A percentile compares a stretch with the other conserved stretches of the same genome.
Conservation (phyloP, 2,329 filamentous ascomycete species). For the Fusarium tuaranense region DNA sequence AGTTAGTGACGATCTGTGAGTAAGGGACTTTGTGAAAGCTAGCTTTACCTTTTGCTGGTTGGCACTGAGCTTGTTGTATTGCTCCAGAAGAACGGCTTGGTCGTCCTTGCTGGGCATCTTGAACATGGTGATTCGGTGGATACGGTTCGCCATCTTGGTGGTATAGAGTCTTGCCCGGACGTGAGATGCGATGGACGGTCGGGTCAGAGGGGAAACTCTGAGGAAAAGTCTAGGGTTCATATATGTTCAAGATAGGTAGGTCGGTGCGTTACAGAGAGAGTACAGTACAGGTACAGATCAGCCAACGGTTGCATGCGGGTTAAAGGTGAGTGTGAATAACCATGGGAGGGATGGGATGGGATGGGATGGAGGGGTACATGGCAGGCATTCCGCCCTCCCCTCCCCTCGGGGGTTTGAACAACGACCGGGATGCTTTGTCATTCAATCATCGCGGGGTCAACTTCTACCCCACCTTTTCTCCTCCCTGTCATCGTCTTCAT, state of each 20-base stretch:
- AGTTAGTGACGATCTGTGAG: neutral
- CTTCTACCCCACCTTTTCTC: neutral
- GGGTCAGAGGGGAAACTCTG: slow-evolving; percentile 3
- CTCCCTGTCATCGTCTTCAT: neutral
- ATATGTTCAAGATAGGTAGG: slow-evolving; percentile 7
- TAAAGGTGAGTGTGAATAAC: slow-evolving; percentile 11
- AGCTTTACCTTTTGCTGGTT: slow-evolving; percentile 56
- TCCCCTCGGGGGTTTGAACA: neutral
- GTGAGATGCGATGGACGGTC: slow-evolving; percentile 6
- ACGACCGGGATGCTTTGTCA: slow-evolving; percentile 1
- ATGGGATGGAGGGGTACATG: neutral
- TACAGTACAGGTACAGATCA: neutral
- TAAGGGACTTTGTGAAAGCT: neutral
- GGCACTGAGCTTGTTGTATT: slow-evolving; percentile 56
- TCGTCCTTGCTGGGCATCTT: slow-evolving; percentile 60
- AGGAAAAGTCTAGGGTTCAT: slow-evolving; percentile 28
- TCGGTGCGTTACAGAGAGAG: neutral
- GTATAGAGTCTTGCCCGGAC: neutral
- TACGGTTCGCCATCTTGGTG: slow-evolving; percentile 54
- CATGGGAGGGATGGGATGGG: neutral
- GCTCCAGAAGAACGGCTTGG: slow-evolving; percentile 57
- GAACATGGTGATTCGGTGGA: slow-evolving; percentile 66
- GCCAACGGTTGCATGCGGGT: slow-evolving; percentile 32
- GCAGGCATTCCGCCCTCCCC: neutral
- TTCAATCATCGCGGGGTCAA: neutral